These are phyloP conservation scores for Mortierella sp. DNA, from an alignment of 371 early-diverging fungal species.

Conservation along the genomic window DNA sequence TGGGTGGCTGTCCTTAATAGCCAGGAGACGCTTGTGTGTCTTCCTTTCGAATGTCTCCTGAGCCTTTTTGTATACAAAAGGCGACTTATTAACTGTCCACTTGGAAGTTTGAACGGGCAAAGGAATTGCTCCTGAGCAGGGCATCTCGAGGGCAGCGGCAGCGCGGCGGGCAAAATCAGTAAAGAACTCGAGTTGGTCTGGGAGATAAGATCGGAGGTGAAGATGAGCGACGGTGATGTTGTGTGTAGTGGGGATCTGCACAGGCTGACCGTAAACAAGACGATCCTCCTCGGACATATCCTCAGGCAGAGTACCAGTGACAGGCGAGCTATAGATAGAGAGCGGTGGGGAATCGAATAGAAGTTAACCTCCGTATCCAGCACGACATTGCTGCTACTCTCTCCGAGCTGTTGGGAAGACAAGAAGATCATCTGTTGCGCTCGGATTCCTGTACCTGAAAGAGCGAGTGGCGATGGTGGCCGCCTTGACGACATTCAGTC, in stretches of 20 bases:
- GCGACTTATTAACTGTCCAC: constrained; percentile 94
- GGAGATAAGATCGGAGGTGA: constrained; percentile 78
- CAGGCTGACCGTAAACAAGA: constrained; percentile 57
- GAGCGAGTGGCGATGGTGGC: constrained; percentile 42
- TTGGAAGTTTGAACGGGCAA: constrained; percentile 84
- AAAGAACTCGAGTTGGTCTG: constrained; percentile 90
- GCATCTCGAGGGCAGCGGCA: constrained; percentile 82
- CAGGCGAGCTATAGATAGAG: constrained; percentile 11
- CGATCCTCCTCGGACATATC: constrained; percentile 49
- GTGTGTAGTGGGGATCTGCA: constrained; percentile 70
- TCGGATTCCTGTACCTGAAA: constrained; percentile 34
- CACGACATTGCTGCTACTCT: constrained; percentile 4
- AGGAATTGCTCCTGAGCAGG: constrained; percentile 80
- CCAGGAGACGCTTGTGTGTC: constrained; percentile 88
- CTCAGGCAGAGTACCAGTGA: constrained; percentile 26
- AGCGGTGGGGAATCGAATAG: background rate
- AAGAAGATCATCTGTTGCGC: background rate
- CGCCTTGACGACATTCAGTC: constrained; percentile 28
- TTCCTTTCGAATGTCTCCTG: constrained; percentile 96
- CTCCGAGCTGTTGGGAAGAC: background rate
- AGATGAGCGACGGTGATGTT: constrained; percentile 80
- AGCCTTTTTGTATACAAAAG: constrained; percentile 97
- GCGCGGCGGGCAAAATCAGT: constrained; percentile 87
- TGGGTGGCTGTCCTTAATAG: constrained; percentile 84
- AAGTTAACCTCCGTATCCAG: constrained; percentile 4